Percentiles rank a stretch among this genome's conserved stretches.
Conservation (phyloP, 805 yeast species). For the Lachancea cidri region DNA sequence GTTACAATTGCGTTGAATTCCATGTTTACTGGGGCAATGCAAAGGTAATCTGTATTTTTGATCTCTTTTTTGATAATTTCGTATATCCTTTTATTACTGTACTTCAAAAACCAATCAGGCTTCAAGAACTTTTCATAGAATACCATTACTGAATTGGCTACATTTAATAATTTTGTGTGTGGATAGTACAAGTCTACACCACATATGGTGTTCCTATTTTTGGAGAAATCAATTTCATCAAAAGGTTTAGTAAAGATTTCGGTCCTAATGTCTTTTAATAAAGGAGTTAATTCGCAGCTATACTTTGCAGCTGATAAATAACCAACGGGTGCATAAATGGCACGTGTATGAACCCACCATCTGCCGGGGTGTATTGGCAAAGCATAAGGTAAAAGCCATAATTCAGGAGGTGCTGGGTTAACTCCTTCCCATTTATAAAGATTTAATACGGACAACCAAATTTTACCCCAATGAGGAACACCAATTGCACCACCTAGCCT, state of each 20-base stretch:
- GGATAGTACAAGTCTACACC: slow-evolving; percentile 94
- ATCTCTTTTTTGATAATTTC: slow-evolving; percentile 69
- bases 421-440: slow-evolving; percentile 94
- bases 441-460: slow-evolving; percentile 77
- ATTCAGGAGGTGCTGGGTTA: slow-evolving; percentile 96
- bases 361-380: slow-evolving; percentile 87
- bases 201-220: slow-evolving; percentile 78
- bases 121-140: slow-evolving; percentile 67
- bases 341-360: slow-evolving; percentile 99
- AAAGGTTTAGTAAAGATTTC: slow-evolving; percentile 75
- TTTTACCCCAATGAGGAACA: slow-evolving; percentile 96
- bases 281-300: slow-evolving; percentile 55
- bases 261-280: slow-evolving; percentile 58
- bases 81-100: slow-evolving; percentile 49
- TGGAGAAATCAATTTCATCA: slow-evolving; percentile 59
- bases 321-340: slow-evolving; percentile 82
- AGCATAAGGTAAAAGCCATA: slow-evolving; percentile 80
- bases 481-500: slow-evolving; percentile 85
- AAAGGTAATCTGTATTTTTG: slow-evolving; percentile 69
- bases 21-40: slow-evolving; percentile 91
- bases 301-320: slow-evolving; percentile 59
- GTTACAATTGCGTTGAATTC: slow-evolving; percentile 78
- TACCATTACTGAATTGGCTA: slow-evolving; percentile 54
- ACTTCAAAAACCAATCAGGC: slow-evolving; percentile 64
- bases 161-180: slow-evolving; percentile 63